Evolutionary conservation across 805 yeast species (phyloP), one percentile per base, ranked within the genome.

Genomic region (Lipomyces starkeyi): DNA sequence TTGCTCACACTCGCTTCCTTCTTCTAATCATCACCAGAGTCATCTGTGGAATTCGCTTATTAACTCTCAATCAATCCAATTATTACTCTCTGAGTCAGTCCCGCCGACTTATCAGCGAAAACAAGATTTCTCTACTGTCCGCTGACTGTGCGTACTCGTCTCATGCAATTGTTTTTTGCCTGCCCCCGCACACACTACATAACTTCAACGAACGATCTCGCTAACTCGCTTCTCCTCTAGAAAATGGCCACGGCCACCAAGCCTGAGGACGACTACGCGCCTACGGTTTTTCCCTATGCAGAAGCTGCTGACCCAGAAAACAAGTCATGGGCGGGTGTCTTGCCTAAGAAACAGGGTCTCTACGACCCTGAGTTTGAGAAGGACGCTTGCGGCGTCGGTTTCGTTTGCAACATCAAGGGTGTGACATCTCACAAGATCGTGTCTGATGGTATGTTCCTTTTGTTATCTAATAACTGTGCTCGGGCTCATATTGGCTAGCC

Each of bases 341-440:
- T 94, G 72, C 98, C 98, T 59, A 85, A 86, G 58, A 87, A 88
- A 73, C 89, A 93, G 80, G 98, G 97, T 49, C 87, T 94, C 63
- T 94, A 94, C 80, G 91, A 95, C 79, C 99, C 98, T 11, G 95
- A 91, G 66, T 86, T 84, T 74, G 99, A 94, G 79, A 91, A 92
- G 76, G 99, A 94, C 77, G 97, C 98, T 60, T 94, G 99, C 85
- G 99, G 99, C 82, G 98, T 95, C 61, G 99, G 99, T 71, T 94
- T 94, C 80, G 91, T 97, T 59, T 91, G 98, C 79, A 91, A 94
- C 82, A 90, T 93, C 81, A 91, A 93, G 79, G 98, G 98, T 66
- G 78, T 83, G 37, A 86, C 88, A 34, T 89, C 96, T 63, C 99
- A 95, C 83, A 93, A 93, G 78, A 92, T 94, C 74, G 93, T 94